phyloP scores from a whole-genome alignment of 2,329 filamentous ascomycete species.

The Dactylellina leptospora region DNA sequence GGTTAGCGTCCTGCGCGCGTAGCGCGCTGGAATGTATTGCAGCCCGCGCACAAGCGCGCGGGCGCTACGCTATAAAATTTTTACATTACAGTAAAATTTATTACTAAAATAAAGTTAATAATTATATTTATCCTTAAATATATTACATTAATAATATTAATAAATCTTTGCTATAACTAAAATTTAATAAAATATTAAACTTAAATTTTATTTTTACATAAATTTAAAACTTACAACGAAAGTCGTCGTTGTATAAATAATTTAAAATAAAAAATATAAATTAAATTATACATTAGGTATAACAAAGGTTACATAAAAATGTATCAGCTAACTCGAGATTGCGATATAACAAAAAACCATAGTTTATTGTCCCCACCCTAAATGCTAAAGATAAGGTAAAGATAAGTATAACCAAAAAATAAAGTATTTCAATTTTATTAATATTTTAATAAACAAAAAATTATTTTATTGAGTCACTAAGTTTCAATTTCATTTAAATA shows the following conservation, averaged over 20 bases:
- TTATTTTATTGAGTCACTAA: slow-evolving; percentile 11
- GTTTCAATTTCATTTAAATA: background rate
- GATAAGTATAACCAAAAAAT: slow-evolving; percentile 2
- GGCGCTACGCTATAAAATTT: background rate
- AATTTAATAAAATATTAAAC: slow-evolving; percentile 9
- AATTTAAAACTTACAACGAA: slow-evolving; percentile 1
- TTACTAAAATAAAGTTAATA: slow-evolving; percentile 12
- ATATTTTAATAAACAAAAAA: slow-evolving; percentile 12
- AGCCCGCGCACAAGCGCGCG: too few relatives aligned
- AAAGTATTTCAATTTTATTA: slow-evolving; percentile 16
- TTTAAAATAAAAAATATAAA: slow-evolving; percentile 12
- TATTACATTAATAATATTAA: slow-evolving; percentile 12
- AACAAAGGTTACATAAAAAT: slow-evolving; percentile 12
- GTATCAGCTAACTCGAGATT: background rate
- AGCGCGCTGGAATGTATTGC: background rate
- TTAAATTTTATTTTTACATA: background rate
- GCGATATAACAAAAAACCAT: background rate
- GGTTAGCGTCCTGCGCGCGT: background rate
- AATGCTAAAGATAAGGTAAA: background rate
- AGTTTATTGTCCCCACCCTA: background rate
- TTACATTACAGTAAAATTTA: slow-evolving; percentile 8
- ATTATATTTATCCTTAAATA: background rate
- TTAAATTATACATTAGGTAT: slow-evolving; percentile 12
- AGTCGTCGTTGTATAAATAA: background rate
- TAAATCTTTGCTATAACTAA: slow-evolving; percentile 8